Base-by-base conservation (phyloP, 164 flowering plant genomes). In the Tinospora cordifolia region DNA sequence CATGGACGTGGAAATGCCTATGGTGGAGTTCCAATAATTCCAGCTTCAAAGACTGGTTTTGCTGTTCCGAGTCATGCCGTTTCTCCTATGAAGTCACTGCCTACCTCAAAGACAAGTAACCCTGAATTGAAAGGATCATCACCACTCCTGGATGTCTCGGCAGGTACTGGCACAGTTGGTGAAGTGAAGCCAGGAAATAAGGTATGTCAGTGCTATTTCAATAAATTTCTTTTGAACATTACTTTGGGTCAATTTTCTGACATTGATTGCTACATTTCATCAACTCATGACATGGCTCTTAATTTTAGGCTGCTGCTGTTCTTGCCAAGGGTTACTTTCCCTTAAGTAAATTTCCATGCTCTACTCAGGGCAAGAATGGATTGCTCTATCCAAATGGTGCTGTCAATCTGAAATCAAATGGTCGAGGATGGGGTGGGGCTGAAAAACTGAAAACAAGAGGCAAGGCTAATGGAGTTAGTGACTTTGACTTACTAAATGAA, bases 381-480 rank as follows among this genome's bases (percentile, higher is more conserved):
- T 70, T 80, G 66, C 65, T 79, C 40, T 81, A 83, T 78, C 78
- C 88, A 57, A 80, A 63, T 34, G 69, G 57, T 51, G 71, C 77
- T 62, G 70, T 67, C 26, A 79, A 74, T 77, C 30, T 40, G 34
- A 84, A 79, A 75, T 63, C 79, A 66, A 79, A 71, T 76, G 77
- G 69, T 30, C 74, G 71, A 64, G 80, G 76, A 46, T 78, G 84
- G 82, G 71, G 58, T 47, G 78, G 80, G 8, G 19, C 51, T 46
- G 90, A 84, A 68, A 87, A 81, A 71, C 66, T 51, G 39, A 85
- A 81, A 75, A 57, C 81, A 34, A 75, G 81, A 75, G 75, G 79
- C 70, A 84, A 75, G 67, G 63, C 59, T 14, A 74, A 72, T 78
- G 78, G 78, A n/a, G 40, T 72, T 66, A 70, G 74, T 65, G 81